Percentiles rank a stretch among this genome's conserved stretches.
Conservation (phyloP, 2,329 filamentous ascomycete genomes). For the Aspergillus alliaceus region DNA sequence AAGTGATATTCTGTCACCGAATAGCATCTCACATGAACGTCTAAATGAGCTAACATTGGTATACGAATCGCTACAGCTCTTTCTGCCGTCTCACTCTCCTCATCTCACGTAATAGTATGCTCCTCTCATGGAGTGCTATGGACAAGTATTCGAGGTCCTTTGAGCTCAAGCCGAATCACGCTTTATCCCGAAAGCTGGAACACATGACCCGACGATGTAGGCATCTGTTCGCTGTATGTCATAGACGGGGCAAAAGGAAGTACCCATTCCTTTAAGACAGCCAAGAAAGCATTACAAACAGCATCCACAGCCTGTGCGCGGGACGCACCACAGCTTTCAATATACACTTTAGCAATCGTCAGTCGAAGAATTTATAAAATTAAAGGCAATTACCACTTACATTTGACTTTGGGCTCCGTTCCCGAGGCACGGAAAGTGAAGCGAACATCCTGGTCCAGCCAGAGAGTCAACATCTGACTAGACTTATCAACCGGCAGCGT, state of each 20-base stretch:
- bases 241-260: constrained; percentile 38
- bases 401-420: constrained; percentile 67
- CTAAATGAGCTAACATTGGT: background rate
- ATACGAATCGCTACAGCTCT: too few relatives aligned
- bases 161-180: background rate
- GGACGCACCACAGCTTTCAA: constrained; percentile 41
- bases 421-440: constrained; percentile 63
- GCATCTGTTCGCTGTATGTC: constrained; percentile 34
- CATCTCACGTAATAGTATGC: too few relatives aligned
- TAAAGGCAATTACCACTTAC: constrained; percentile 35
- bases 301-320: constrained; percentile 35
- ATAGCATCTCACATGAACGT: background rate
- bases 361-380: background rate
- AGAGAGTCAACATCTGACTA: constrained; percentile 64
- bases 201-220: constrained; percentile 40
- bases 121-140: too few relatives aligned
- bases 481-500: constrained; percentile 56
- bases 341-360: constrained; percentile 36
- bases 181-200: constrained; percentile 11
- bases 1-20: background rate
- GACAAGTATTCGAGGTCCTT: too few relatives aligned
- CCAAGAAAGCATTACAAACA: constrained; percentile 38
- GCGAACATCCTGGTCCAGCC: constrained; percentile 54
- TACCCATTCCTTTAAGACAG: constrained; percentile 42
- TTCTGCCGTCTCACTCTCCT: too few relatives aligned